Evolutionary conservation across 768 basidiomycete species (phyloP), one percentile per base, ranked within the genome.

Genomic region (Phlebiopsis gigantea): DNA sequence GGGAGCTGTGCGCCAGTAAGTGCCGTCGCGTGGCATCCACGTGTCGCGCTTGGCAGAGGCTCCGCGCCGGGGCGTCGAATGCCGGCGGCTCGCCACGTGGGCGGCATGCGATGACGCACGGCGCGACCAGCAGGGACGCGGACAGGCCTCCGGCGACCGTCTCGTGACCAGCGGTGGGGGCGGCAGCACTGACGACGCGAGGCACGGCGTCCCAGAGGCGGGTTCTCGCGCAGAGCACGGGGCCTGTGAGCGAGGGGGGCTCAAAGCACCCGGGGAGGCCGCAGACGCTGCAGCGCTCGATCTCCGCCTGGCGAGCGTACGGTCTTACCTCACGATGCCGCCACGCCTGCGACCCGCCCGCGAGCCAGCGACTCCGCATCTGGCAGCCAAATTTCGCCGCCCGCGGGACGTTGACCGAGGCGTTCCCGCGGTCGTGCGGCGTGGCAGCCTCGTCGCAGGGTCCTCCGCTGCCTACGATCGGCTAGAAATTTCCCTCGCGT

Each of bases 1-100:
- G 50, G 50, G 50, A 51, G 50, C 50, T 51, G 50, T 51, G 50
- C 50, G 31, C 31, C 29, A 51, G 14, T 26, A 22, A 14, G 50
- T 19, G 17, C 22, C 30, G 31, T 26, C 50, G 50, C 50, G 50
- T 51, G 50, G 50, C 21, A 12, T 12, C 50, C 50, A 51, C 50
- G 50, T 51, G 50, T 25, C 44, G 4, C 44, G 44, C 44, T 45
- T 25, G 47, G 34, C 17, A 19, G 14, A 9, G 17, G 50, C 34
- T 39, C 34, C 2, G 8, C 17, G 34, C 34, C 34, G 34, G 34
- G 34, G 34, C 34, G 7, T 39, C 12, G 12, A 39, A 39, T 39
- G 17, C 34, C 34, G 31, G 31, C 34, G 34, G 12, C 34, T 39
- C 34, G 34, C 12, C 12, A 39, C 34, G 12, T 17, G 34, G 2